phyloP scores from a whole-genome alignment of 163 green algal genomes.

The Trebouxia gelatinosa region DNA sequence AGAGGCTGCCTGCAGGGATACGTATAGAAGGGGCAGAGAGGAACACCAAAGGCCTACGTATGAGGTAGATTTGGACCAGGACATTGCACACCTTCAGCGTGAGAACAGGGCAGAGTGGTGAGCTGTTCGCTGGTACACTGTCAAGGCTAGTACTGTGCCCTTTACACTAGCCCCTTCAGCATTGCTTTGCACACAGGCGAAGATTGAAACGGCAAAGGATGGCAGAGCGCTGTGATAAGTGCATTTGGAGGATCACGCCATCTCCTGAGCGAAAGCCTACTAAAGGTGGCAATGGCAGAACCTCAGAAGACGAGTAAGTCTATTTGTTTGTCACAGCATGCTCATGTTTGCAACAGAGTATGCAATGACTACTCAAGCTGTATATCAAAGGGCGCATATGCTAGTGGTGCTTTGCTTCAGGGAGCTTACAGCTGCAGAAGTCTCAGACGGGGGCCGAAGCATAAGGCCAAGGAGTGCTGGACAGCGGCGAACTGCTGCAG shows the following conservation, averaged over 20 bases:
- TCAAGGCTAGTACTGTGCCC: too few species aligned
- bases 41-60: too few species aligned
- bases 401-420: too few species aligned
- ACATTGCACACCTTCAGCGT: conserved; percentile 20
- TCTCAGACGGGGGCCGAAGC: not conserved
- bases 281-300: not conserved
- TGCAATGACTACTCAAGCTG: too few species aligned
- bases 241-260: conserved; percentile 75
- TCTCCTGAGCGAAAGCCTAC: conserved; percentile 32
- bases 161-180: too few species aligned
- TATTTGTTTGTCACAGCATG: too few species aligned
- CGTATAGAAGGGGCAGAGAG: too few species aligned
- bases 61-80: not conserved
- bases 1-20: too few species aligned
- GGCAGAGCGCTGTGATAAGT: conserved; percentile 56
- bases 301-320: conserved; percentile 21
- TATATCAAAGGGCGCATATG: too few species aligned
- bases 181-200: conserved; percentile 65
- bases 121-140: too few species aligned
- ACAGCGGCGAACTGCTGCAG: conserved; percentile 24
- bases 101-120: conserved; percentile 22
- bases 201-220: conserved; percentile 73
- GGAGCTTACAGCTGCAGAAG: conserved; percentile 28
- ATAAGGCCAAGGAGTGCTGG: conserved; percentile 34
- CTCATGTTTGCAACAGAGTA: too few species aligned